A percentile compares a stretch with the other conserved stretches of the same genome.
Evolutionary conservation across 495 filamentous ascomycete species (phyloP).

Genomic region (Hypoxylon lenormandii): DNA sequence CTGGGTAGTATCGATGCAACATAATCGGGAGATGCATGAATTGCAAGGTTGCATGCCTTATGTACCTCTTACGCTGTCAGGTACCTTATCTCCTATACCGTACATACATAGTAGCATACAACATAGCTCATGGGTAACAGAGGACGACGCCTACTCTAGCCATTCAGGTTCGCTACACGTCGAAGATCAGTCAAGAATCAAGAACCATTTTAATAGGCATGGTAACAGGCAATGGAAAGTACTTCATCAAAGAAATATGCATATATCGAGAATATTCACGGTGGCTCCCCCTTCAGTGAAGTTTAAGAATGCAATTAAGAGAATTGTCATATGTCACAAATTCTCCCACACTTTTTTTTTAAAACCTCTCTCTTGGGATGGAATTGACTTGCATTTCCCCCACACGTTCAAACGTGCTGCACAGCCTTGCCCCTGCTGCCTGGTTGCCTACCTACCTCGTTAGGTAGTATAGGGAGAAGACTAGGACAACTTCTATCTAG

Average conservation of each 20-base stretch:
- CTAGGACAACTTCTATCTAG: conserved; percentile 1
- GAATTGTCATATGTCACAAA: conserved; percentile 20
- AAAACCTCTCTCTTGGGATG: conserved; percentile 7
- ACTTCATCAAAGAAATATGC: conserved; percentile 4
- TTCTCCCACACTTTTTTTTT: conserved; percentile 18
- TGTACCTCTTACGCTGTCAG: too few relatives aligned
- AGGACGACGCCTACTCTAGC: too few relatives aligned
- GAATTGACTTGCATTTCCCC: conserved; percentile 34
- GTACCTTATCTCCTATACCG: too few relatives aligned
- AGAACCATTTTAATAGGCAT: too few relatives aligned
- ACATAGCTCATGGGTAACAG: too few relatives aligned
- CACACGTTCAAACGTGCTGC: conserved; percentile 15
- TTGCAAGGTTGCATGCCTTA: background rate
- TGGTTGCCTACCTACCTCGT: background rate
- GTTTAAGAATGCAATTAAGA: conserved; percentile 27
- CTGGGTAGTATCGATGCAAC: conserved; percentile 3
- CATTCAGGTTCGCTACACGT: background rate
- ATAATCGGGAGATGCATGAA: conserved; percentile 9
- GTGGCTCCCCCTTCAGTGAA: background rate
- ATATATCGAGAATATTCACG: background rate
- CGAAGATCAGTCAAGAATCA: background rate
- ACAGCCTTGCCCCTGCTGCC: conserved; percentile 7
- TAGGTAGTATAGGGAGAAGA: background rate
- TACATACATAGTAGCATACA: too few relatives aligned
- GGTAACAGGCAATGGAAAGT: too few relatives aligned